Percentiles rank a stretch among this genome's conserved stretches.
Conservation (phyloP, 2,329 filamentous ascomycete species). For the Diaporthe batatas region DNA sequence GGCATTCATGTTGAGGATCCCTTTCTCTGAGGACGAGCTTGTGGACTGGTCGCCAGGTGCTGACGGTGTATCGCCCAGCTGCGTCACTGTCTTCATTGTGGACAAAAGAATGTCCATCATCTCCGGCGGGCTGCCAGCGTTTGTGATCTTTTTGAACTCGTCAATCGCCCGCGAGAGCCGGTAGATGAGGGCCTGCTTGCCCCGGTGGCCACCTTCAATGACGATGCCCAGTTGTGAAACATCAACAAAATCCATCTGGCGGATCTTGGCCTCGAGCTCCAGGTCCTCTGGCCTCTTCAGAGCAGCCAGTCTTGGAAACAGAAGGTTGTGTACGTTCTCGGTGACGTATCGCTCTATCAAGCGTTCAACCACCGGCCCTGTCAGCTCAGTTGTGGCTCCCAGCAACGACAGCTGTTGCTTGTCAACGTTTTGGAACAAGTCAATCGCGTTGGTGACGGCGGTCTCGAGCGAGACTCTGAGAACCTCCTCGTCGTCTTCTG, state of each 20-base stretch:
- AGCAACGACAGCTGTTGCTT: slow-evolving; percentile 94
- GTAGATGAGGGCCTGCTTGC: slow-evolving; percentile 84
- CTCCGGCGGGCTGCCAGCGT: slow-evolving; percentile 84
- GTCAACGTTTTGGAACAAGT: slow-evolving; percentile 95
- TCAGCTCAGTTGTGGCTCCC: slow-evolving; percentile 92
- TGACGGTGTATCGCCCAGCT: slow-evolving; percentile 65
- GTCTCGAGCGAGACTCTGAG: slow-evolving; percentile 92
- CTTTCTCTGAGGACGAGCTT: slow-evolving; percentile 62
- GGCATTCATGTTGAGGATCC: slow-evolving; percentile 77
- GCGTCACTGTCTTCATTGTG: slow-evolving; percentile 87
- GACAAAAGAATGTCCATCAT: slow-evolving; percentile 86
- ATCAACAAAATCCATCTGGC: slow-evolving; percentile 93
- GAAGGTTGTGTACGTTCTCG: slow-evolving; percentile 90
- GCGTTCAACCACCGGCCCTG: slow-evolving; percentile 90
- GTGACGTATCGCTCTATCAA: slow-evolving; percentile 95
- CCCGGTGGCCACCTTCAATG: slow-evolving; percentile 81
- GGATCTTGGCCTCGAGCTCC: slow-evolving; percentile 89
- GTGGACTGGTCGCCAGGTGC: slow-evolving; percentile 52
- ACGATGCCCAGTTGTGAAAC: slow-evolving; percentile 93
- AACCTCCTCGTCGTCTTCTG: slow-evolving; percentile 90
- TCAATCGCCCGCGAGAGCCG: slow-evolving; percentile 85
- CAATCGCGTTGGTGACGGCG: slow-evolving; percentile 92
- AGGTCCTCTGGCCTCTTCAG: slow-evolving; percentile 86
- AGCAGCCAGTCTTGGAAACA: slow-evolving; percentile 86
- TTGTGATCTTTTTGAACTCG: slow-evolving; percentile 87